Conservation (phyloP, 257 asterid species). For the Rhazya stricta region DNA sequence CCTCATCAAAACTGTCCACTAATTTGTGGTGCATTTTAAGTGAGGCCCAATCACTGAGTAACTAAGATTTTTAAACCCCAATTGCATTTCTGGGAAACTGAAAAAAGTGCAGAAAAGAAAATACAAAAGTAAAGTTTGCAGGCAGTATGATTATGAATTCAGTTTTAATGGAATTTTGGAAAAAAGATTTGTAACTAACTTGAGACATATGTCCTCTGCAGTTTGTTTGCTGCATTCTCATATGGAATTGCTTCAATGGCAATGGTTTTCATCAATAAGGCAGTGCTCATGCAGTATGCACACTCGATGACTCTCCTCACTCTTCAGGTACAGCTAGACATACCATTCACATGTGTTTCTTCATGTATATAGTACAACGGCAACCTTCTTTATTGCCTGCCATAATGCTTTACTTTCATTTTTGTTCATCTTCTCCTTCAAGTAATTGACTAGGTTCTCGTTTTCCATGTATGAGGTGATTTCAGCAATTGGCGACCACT, state of each 20-base stretch:
- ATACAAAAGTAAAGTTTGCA: not conserved
- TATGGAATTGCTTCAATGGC: constrained; percentile 93
- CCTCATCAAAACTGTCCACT: not conserved
- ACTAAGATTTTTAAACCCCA: not conserved
- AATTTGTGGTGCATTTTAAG: not conserved
- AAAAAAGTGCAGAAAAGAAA: not conserved
- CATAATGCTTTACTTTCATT: not conserved
- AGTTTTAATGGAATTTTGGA: not conserved
- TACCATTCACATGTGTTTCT: not conserved
- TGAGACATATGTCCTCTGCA: constrained; percentile 28
- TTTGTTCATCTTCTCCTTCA: not conserved
- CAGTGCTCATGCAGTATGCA: constrained; percentile 83
- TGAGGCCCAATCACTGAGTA: not conserved
- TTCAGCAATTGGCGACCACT: constrained; percentile 85
- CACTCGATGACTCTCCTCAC: constrained; percentile 86
- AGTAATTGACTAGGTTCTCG: constrained; percentile 32
- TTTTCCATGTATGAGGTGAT: constrained; percentile 31
- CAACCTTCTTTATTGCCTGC: not conserved
- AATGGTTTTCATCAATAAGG: constrained; percentile 96
- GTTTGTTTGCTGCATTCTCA: constrained; percentile 67
- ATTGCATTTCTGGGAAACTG: not conserved
- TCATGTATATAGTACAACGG: not conserved
- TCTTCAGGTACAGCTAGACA: constrained; percentile 55
- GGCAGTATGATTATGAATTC: not conserved
- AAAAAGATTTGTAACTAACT: not conserved